Evolutionary conservation across 768 basidiomycete genomes (phyloP).

Genomic region (Ramaria sp.): DNA sequence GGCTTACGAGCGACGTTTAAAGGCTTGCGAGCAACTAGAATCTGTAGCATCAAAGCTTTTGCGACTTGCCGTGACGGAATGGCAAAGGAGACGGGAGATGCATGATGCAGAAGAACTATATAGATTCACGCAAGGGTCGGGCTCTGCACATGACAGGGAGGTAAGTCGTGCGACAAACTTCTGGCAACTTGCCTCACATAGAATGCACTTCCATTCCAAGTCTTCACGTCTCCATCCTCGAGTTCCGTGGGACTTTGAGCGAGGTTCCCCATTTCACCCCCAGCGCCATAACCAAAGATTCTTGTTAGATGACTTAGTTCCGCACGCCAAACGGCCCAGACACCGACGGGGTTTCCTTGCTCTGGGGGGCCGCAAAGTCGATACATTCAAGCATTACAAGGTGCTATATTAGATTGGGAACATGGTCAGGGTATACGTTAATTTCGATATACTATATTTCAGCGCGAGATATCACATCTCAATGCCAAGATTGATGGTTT

Average conservation of each 20-base stretch:
- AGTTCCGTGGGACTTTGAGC: neutral
- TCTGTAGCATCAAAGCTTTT: constrained; percentile 41
- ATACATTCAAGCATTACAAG: constrained; percentile 55
- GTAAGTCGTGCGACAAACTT: too few relatives aligned
- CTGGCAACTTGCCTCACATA: too few relatives aligned
- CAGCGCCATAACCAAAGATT: constrained; percentile 12
- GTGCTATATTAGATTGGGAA: constrained; percentile 18
- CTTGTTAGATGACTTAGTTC: constrained; percentile 43
- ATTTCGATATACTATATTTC: neutral
- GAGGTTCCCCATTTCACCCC: neutral
- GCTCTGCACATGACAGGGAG: too few relatives aligned
- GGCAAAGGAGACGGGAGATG: constrained; percentile 8
- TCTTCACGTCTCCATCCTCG: neutral
- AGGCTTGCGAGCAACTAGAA: constrained; percentile 45
- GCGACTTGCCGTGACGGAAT: constrained; percentile 11
- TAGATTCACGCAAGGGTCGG: too few relatives aligned
- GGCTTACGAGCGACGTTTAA: constrained; percentile 32
- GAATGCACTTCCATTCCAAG: too few relatives aligned
- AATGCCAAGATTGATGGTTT: constrained; percentile 29
- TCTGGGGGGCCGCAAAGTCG: constrained; percentile 48
- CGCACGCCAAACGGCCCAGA: constrained; percentile 37
- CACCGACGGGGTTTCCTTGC: constrained; percentile 41
- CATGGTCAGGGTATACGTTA: neutral
- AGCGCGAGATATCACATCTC: constrained; percentile 43
- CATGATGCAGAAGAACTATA: neutral